These are phyloP conservation scores for Verticillium nubilum DNA, from an alignment of 2,329 filamentous ascomycete species.

Conservation along the genomic window DNA sequence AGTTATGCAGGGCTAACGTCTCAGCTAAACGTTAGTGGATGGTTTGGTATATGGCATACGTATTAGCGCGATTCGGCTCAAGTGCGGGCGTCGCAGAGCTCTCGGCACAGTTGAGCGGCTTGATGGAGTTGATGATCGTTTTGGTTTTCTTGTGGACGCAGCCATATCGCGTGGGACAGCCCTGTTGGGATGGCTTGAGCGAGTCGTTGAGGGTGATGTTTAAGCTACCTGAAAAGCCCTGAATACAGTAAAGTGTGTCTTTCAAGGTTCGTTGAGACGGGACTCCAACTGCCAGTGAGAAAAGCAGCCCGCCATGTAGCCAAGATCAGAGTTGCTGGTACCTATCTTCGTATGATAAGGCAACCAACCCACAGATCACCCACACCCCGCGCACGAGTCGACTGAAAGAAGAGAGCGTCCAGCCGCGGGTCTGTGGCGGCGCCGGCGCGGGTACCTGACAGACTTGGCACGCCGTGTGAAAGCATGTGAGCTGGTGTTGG, in stretches of 20 bases:
- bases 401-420: not conserved
- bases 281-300: not conserved
- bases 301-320: not conserved
- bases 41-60: not conserved
- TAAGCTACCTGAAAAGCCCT: not conserved
- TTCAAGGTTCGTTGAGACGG: not conserved
- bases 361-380: not conserved
- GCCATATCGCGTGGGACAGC: not conserved
- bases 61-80: not conserved
- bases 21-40: slow-evolving; percentile 6
- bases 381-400: not conserved
- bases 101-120: no score
- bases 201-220: not conserved
- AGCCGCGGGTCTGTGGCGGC: not conserved
- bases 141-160: not conserved
- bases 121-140: not conserved
- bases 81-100: not conserved
- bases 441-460: slow-evolving; percentile 1
- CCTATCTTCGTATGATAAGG: not conserved
- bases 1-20: slow-evolving; percentile 12
- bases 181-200: not conserved
- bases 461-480: not conserved
- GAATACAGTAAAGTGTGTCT: not conserved
- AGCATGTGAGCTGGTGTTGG: not conserved
- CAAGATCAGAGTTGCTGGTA: not conserved